Evolutionary conservation across 169 alveolate species (phyloP), one percentile per base, ranked within the genome.

Genomic region (Plasmodium sp.): DNA sequence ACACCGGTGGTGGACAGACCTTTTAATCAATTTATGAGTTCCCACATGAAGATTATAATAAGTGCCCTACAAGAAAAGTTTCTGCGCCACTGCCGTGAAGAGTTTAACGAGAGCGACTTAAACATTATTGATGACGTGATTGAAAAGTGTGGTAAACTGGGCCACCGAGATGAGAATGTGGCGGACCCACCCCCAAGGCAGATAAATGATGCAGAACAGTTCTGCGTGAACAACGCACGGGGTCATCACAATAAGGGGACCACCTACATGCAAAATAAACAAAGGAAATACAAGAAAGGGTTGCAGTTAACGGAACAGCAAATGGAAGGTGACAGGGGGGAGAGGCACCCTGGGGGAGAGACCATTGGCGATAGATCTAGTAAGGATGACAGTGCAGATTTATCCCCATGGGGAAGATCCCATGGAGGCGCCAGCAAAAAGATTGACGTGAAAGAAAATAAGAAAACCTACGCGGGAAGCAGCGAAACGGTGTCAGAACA

Each of bases 51-150:
- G 51, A 16, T 45, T 22, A 62, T 90, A 81, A 90, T 90, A 90
- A 34, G 36, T 12, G 36, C 67, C 22, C 34, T 90, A 22, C 84
- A 90, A 18, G 56, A 90, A 67, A 80, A 62, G 1, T 90, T 90
- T 58, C 16, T 90, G 51, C 36, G 51, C 14, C 34, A 90, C 4
- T 90, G 94, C 22, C 33, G 16, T 36, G 83, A 45, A 27, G 90
- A 80, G 54, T 90, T 58, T 90, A 81, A 81, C 83, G 54, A 58
- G 22, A 18, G 43, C 2, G 94, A 90, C 77, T 39, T 90, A 71
- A 31, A 79, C 7, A n/a, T 90, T 90, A 90, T 90, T 31, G 94
- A 90, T 74, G 31, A 90, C 5, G 73, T 90, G 41, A 90, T 90
- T 41, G 91, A 81, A 43, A 39, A 79, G 39, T 45, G 33, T 39